Conservation (phyloP, 225 moss, liverwort and hornwort genomes). For the Physcomitrellopsis africana region DNA sequence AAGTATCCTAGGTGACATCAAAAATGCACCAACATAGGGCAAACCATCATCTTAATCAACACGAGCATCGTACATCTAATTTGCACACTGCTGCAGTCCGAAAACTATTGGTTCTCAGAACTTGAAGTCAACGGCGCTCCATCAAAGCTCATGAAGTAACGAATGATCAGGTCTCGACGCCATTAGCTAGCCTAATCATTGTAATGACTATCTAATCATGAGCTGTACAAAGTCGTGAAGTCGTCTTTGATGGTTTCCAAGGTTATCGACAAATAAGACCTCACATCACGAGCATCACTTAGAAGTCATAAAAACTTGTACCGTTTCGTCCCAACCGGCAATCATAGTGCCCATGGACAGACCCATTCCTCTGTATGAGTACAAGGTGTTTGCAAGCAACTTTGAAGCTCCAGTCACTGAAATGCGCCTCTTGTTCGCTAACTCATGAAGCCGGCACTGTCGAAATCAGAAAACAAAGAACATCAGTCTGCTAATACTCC, state of each 20-base stretch:
- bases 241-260: background rate
- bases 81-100: background rate
- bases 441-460: conserved; percentile 89
- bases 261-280: background rate
- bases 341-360: conserved; percentile 96
- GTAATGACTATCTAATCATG: background rate
- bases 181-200: background rate
- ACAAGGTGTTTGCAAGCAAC: conserved; percentile 77
- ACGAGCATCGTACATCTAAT: conserved; percentile 10
- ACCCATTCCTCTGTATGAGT: conserved; percentile 89
- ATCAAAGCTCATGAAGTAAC: background rate
- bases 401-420: conserved; percentile 86
- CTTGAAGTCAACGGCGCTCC: background rate
- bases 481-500: conserved; percentile 4
- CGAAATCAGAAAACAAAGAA: conserved; percentile 17
- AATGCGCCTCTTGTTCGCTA: conserved; percentile 84
- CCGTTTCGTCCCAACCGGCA: conserved; percentile 92
- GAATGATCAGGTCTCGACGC: too few relatives aligned
- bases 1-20: background rate
- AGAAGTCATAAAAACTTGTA: conserved; percentile 21
- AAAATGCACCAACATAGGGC: background rate
- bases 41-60: background rate
- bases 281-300: background rate
- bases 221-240: background rate
- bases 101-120: background rate